Percentiles rank a stretch among this genome's conserved stretches.
phyloP scores from a whole-genome alignment of 1,139 yeast species.

The Ashbya aceris region DNA sequence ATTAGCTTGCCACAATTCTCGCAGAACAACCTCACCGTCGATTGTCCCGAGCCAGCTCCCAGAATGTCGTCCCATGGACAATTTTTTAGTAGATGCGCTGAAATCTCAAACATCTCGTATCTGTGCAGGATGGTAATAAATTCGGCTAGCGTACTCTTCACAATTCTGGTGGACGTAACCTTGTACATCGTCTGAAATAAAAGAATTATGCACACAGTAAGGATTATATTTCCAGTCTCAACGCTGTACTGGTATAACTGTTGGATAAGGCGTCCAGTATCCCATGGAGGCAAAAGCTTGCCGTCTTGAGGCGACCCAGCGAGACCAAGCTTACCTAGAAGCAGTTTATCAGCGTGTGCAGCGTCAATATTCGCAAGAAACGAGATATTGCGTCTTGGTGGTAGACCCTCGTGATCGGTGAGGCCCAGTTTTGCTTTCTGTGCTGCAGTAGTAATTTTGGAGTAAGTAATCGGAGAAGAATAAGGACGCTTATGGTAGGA shows the following conservation, averaged over 20 bases:
- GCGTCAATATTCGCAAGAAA: too few species aligned
- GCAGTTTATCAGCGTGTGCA: too few species aligned
- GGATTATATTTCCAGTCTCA: constrained; percentile 25
- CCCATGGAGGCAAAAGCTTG: constrained; percentile 23
- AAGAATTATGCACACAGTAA: constrained; percentile 21
- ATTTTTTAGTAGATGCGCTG: constrained; percentile 27
- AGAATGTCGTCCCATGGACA: constrained; percentile 29
- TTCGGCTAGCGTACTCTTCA: constrained; percentile 24
- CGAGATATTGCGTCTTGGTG: too few species aligned
- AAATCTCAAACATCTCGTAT: constrained; percentile 28
- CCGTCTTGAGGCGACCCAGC: not conserved
- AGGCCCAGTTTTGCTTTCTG: too few species aligned
- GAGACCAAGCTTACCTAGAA: too few species aligned
- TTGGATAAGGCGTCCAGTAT: constrained; percentile 19
- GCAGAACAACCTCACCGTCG: constrained; percentile 58
- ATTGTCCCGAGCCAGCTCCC: constrained; percentile 22
- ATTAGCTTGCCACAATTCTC: constrained; percentile 56
- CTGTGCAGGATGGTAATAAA: constrained; percentile 26
- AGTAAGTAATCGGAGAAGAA: not conserved
- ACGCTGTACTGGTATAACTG: constrained; percentile 26
- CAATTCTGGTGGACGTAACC: constrained; percentile 19
- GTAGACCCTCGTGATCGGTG: too few species aligned
- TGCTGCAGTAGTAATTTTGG: too few species aligned
- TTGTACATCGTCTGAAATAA: constrained; percentile 24
- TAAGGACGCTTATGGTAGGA: not conserved